These are phyloP conservation scores for Hygrophorus russula DNA, from an alignment of 768 basidiomycete species.

Conservation along the genomic window DNA sequence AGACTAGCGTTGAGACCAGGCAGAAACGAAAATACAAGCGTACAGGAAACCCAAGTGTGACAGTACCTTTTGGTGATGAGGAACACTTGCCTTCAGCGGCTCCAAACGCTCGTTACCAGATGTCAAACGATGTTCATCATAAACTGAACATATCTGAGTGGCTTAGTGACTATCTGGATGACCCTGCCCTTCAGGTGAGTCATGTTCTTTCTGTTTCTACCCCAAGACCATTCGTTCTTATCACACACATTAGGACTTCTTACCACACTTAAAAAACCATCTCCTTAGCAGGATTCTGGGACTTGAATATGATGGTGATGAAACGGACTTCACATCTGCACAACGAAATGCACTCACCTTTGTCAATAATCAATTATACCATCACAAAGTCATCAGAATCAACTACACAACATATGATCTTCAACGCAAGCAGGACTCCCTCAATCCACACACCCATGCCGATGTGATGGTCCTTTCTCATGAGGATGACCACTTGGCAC, in stretches of 20 bases:
- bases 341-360: too few species aligned
- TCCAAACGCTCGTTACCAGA: too few species aligned
- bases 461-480: too few species aligned
- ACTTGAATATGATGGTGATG: slow-evolving; percentile 8
- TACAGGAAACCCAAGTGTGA: neutral
- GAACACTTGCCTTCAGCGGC: slow-evolving; percentile 2
- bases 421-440: too few species aligned
- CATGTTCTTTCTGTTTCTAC: neutral
- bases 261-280: slow-evolving; percentile 18
- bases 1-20: too few species aligned
- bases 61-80: neutral
- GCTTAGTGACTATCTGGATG: slow-evolving; percentile 1
- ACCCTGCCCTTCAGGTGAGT: slow-evolving; percentile 12
- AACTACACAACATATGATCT: too few species aligned
- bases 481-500: too few species aligned
- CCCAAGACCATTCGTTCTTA: neutral
- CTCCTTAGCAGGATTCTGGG: slow-evolving; percentile 14
- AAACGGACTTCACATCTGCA: too few species aligned
- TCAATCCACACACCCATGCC: too few species aligned
- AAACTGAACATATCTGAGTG: neutral
- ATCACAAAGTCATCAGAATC: too few species aligned
- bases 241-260: slow-evolving; percentile 15
- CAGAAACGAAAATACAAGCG: too few species aligned
- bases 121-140: neutral
- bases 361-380: too few species aligned